Percentiles rank a stretch among this genome's conserved stretches.
Conservation (phyloP, 352 stramenopile genomes). For the Phytophthora citricola region DNA sequence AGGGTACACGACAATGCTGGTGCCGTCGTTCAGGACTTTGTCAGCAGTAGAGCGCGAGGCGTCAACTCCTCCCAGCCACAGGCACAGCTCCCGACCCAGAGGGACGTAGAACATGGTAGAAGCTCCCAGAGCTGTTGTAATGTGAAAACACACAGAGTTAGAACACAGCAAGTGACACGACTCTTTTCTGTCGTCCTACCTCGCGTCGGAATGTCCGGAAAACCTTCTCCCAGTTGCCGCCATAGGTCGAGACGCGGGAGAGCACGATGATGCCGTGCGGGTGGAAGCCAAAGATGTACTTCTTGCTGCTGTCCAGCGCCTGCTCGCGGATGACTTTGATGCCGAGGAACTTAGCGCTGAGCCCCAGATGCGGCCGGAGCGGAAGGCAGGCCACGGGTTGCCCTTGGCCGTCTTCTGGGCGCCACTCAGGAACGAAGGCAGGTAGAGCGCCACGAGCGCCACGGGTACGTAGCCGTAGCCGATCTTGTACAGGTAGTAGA, state of each 20-base stretch:
- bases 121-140: conserved; percentile 51
- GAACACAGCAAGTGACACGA: not conserved
- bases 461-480: conserved; percentile 63
- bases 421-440: conserved; percentile 69
- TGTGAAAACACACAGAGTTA: conserved; percentile 2
- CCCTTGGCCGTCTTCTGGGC: conserved; percentile 61
- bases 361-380: conserved; percentile 56
- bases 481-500: conserved; percentile 70
- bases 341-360: conserved; percentile 55
- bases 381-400: conserved; percentile 59
- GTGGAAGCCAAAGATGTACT: conserved; percentile 81
- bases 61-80: conserved; percentile 81
- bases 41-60: conserved; percentile 74
- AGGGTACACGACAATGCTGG: conserved; percentile 78
- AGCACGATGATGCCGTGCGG: conserved; percentile 81
- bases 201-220: conserved; percentile 66
- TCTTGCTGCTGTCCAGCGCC: conserved; percentile 64
- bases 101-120: conserved; percentile 80
- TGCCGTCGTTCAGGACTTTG: conserved; percentile 73
- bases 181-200: conserved; percentile 25
- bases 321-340: conserved; percentile 74
- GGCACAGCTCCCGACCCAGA: conserved; percentile 65
- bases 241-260: conserved; percentile 72
- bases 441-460: conserved; percentile 62
- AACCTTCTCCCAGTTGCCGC: conserved; percentile 72